A percentile compares a stretch with the other conserved stretches of the same genome.
phyloP scores from a whole-genome alignment of 306 rosid species.

The Astragalus membranaceus region DNA sequence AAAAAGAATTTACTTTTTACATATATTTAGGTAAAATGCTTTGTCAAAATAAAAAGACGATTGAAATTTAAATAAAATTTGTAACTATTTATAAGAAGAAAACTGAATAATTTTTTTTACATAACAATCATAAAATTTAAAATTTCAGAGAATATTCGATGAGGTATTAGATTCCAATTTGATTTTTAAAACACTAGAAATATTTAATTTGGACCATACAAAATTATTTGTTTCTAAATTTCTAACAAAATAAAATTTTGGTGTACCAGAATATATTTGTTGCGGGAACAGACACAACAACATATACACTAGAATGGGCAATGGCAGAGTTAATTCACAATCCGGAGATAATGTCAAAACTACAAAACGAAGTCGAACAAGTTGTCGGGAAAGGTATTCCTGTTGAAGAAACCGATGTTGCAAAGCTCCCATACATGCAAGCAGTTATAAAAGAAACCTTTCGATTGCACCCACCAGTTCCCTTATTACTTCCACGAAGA shows the following conservation, averaged over 20 bases:
- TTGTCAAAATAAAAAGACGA: too few species aligned
- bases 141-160: too few species aligned
- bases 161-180: too few species aligned
- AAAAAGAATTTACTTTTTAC: too few species aligned
- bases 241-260: not conserved
- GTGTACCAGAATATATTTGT: slow-evolving; percentile 38
- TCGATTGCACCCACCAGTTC: slow-evolving; percentile 39
- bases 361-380: slow-evolving; percentile 27
- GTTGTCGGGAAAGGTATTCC: slow-evolving; percentile 54
- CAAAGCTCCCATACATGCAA: slow-evolving; percentile 39
- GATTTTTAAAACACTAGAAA: too few species aligned
- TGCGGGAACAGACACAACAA: slow-evolving; percentile 55
- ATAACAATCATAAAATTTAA: too few species aligned
- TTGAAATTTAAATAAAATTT: too few species aligned
- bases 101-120: too few species aligned
- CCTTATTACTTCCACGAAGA: slow-evolving; percentile 42
- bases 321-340: slow-evolving; percentile 45
- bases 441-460: slow-evolving; percentile 51
- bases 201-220: too few species aligned
- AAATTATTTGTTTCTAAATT: not conserved
- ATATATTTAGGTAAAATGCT: too few species aligned
- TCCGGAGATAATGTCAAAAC: slow-evolving; percentile 35
- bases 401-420: slow-evolving; percentile 41
- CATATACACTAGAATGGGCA: slow-evolving; percentile 43
- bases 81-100: too few species aligned